phyloP scores from a whole-genome alignment of 1,284 basidiomycete genomes.

The Taiwanofungus camphoratus region DNA sequence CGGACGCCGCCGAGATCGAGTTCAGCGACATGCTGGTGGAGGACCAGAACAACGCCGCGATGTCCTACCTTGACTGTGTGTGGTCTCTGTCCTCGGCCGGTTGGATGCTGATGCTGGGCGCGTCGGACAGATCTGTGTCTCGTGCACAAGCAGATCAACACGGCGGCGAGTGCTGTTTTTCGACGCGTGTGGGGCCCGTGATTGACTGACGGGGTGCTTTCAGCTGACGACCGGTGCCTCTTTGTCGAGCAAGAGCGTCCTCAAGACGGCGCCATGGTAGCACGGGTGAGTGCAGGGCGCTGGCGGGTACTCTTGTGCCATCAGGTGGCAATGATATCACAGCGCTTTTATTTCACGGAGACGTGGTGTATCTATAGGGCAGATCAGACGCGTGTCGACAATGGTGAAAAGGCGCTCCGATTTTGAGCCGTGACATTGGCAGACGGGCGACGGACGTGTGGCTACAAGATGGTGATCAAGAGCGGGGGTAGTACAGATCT shows the following conservation, averaged over 20 bases:
- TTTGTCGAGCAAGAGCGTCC: not conserved
- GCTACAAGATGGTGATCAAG: too few relatives aligned
- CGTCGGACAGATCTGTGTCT: slow-evolving; percentile 41
- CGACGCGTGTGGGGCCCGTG: not conserved
- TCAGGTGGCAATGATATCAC: too few relatives aligned
- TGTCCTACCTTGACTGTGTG: slow-evolving; percentile 84
- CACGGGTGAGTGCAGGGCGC: too few relatives aligned
- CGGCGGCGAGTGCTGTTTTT: slow-evolving; percentile 44
- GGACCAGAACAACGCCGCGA: slow-evolving; percentile 93
- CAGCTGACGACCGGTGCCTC: not conserved
- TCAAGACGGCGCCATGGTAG: slow-evolving; percentile 1
- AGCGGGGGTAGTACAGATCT: too few relatives aligned
- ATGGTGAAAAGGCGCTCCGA: too few relatives aligned
- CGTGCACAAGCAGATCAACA: slow-evolving; percentile 54
- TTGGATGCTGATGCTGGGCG: not conserved
- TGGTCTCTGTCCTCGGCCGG: slow-evolving; percentile 1
- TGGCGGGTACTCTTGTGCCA: too few relatives aligned
- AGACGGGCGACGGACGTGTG: too few relatives aligned
- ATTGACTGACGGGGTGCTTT: not conserved
- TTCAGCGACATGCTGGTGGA: slow-evolving; percentile 97
- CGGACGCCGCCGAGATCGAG: slow-evolving; percentile 93
- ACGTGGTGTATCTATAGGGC: too few relatives aligned
- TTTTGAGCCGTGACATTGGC: too few relatives aligned
- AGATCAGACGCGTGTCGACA: too few relatives aligned
- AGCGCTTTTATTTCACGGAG: too few relatives aligned